phyloP scores from a whole-genome alignment of 352 stramenopile genomes.

The Phytophthora crassamura region DNA sequence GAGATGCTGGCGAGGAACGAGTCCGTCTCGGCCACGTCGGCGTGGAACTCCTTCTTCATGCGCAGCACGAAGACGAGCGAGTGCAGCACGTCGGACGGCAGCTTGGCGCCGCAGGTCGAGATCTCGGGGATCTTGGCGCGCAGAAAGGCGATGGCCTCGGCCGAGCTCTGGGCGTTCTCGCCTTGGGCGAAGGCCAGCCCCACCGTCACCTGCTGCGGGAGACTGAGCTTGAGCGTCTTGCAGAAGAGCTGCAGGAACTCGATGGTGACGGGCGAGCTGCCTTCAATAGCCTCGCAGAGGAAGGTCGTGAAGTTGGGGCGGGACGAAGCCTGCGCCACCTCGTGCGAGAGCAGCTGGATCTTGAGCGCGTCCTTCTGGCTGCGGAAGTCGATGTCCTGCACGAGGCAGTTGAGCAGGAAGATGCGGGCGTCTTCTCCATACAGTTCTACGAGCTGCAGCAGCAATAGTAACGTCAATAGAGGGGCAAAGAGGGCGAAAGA shows the following conservation, averaged over 20 bases:
- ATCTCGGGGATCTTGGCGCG: slow-evolving; percentile 88
- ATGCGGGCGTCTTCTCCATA: slow-evolving; percentile 93
- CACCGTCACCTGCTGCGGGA: slow-evolving; percentile 88
- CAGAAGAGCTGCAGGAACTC: slow-evolving; percentile 85
- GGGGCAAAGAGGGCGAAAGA: slow-evolving; percentile 10
- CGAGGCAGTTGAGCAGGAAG: slow-evolving; percentile 91
- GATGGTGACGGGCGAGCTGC: slow-evolving; percentile 69
- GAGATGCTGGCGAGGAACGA: slow-evolving; percentile 89
- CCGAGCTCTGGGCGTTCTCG: slow-evolving; percentile 61
- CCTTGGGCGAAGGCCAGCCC: slow-evolving; percentile 83
- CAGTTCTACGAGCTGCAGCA: slow-evolving; percentile 83
- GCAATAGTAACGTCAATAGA: slow-evolving; percentile 3
- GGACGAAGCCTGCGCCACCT: slow-evolving; percentile 89
- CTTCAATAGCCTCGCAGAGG: slow-evolving; percentile 87
- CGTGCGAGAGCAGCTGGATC: slow-evolving; percentile 90
- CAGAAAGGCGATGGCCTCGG: slow-evolving; percentile 79
- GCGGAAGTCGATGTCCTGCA: slow-evolving; percentile 92
- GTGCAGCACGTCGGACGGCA: slow-evolving; percentile 87
- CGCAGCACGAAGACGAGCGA: slow-evolving; percentile 84
- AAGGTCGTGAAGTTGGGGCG: slow-evolving; percentile 92
- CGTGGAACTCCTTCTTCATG: slow-evolving; percentile 81
- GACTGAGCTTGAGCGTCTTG: slow-evolving; percentile 82
- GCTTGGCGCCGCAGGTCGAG: slow-evolving; percentile 78
- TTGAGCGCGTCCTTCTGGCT: slow-evolving; percentile 90
- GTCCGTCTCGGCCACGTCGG: slow-evolving; percentile 80